Conservation (phyloP, 345 rosid genomes). For the Acer campestre region DNA sequence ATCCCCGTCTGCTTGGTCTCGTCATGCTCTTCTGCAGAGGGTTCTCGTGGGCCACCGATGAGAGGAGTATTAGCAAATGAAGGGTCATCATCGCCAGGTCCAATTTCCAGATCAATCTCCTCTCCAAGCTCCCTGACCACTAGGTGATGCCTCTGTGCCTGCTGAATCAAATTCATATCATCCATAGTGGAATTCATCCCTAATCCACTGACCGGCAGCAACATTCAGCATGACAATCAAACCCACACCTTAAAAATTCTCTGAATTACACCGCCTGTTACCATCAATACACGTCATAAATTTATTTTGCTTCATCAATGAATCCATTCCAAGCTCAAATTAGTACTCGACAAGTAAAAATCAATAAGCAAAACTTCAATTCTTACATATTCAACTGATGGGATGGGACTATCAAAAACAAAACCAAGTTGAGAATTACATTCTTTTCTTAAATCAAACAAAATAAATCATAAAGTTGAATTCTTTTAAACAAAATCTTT, state of each 20-base stretch:
- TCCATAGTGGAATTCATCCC: constrained; percentile 95
- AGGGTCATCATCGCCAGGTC: constrained; percentile 88
- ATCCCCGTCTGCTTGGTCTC: constrained; percentile 78
- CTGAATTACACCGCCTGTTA: constrained; percentile 20
- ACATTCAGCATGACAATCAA: constrained; percentile 90
- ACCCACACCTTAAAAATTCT: constrained; percentile 35
- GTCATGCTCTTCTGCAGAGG: constrained; percentile 79
- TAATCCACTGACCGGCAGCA: constrained; percentile 72
- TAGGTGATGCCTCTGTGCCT: constrained; percentile 92
- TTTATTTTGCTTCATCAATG: background rate
- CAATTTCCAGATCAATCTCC: constrained; percentile 98
- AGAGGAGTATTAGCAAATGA: constrained; percentile 78
- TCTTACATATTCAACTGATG: background rate
- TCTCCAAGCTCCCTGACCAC: constrained; percentile 93
- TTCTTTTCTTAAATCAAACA: background rate
- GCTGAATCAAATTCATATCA: constrained; percentile 96
- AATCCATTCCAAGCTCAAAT: background rate
- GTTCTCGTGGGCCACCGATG: constrained; percentile 65
- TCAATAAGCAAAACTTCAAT: background rate
- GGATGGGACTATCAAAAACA: background rate
- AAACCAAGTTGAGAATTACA: background rate
- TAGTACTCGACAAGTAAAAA: background rate
- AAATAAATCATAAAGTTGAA: background rate
- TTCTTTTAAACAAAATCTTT: background rate
- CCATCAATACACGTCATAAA: constrained; percentile 23